These are phyloP conservation scores for Nakazawaea ishiwadae DNA, from an alignment of 805 yeast genomes.

Conservation along the genomic window DNA sequence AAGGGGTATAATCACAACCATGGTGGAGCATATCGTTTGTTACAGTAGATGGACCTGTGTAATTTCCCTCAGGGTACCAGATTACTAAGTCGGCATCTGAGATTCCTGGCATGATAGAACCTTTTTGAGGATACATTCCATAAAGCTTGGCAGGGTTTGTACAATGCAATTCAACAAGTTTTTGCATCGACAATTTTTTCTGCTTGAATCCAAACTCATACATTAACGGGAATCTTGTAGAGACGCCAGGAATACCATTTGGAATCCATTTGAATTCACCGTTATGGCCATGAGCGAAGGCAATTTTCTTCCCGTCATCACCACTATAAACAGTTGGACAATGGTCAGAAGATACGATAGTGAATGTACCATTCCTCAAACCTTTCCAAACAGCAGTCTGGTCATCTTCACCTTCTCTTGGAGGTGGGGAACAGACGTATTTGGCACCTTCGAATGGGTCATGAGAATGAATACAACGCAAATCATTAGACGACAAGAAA, in stretches of 20 bases:
- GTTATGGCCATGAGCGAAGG: slow-evolving; percentile 15
- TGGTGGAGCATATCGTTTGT: slow-evolving; percentile 14
- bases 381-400: slow-evolving; percentile 16
- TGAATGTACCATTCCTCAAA: slow-evolving; percentile 17
- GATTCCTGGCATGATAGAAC: slow-evolving; percentile 15
- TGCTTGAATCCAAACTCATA: slow-evolving; percentile 15
- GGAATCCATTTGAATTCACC: slow-evolving; percentile 19
- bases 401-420: slow-evolving; percentile 16
- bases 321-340: slow-evolving; percentile 16
- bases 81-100: slow-evolving; percentile 18
- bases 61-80: slow-evolving; percentile 17
- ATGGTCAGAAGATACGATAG: slow-evolving; percentile 17
- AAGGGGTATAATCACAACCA: slow-evolving; percentile 18
- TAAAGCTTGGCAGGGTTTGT: slow-evolving; percentile 14
- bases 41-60: slow-evolving; percentile 11
- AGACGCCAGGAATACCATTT: slow-evolving; percentile 20
- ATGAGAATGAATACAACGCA: slow-evolving; percentile 14
- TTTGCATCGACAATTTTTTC: slow-evolving; percentile 13
- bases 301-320: slow-evolving; percentile 16
- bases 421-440: slow-evolving; percentile 19
- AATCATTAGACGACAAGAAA: slow-evolving; percentile 15
- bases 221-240: slow-evolving; percentile 17
- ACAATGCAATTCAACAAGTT: slow-evolving; percentile 12
- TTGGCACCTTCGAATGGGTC: slow-evolving; percentile 19
- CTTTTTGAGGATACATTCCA: slow-evolving; percentile 13